Base-by-base conservation (phyloP, 495 filamentous ascomycete genomes). In the Penicillium maclennaniae region DNA sequence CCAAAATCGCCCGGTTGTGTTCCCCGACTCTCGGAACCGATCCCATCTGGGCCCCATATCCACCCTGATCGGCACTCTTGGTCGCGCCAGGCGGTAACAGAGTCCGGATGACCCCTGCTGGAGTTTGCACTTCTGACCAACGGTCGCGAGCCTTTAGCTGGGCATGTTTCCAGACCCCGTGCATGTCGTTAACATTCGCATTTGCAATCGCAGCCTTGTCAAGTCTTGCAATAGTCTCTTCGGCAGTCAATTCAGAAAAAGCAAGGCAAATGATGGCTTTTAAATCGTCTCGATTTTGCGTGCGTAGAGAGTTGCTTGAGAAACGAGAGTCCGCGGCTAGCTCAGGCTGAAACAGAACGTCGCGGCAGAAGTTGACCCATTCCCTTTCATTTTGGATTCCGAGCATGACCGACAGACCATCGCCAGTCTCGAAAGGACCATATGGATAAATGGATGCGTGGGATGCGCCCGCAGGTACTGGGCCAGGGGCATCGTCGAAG, bases 371-470 rank as follows among this genome's bases (percentile, higher is more conserved):
- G 4, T 65, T 76, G 10, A 53, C 60, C 76, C 75, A 80, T 59
- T 80, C 78, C 6, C 77, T 62, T 58, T 79, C 77, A 49, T 79
- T 80, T 47, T 81, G 78, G 26, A 81, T 73, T 0, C 77, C 78
- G 16, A 81, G 57, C 77, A 81, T 79, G n/a, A 81, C 74, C 0
- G 74, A 70, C 10, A 71, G 66, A 0, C 69, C 67, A 21, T 69
- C 72, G 0, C 76, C 75, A 0, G 78, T 71, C 36, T 74, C 70
- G 42, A 81, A 81, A 0, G 75, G 75, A 0, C 78, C 78, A 45
- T 81, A 81, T 5, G 78, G 78, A 38, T 79, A 81, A 25, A 79
- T 76, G 0, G 75, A 60, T 0, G 77, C 75, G 45, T 81, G 78
- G 5, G 75, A 73, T 0, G 78, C 77, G 9, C 77, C 77, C 7